A percentile compares a stretch with the other conserved stretches of the same genome.
Conservation (phyloP, 148 eudicot species). For the Diospyros lotus region DNA sequence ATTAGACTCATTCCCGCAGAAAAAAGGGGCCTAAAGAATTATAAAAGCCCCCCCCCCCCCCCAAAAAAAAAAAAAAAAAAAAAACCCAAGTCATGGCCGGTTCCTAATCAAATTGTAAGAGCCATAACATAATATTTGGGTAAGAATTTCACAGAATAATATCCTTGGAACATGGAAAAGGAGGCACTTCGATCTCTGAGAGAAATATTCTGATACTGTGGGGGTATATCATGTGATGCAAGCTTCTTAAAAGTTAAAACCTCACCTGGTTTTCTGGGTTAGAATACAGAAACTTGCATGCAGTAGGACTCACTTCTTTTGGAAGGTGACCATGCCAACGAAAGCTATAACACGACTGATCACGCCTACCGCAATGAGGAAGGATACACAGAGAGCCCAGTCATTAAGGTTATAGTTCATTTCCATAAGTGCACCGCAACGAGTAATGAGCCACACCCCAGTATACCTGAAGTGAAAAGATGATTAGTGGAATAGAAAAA, state of each 20-base stretch:
- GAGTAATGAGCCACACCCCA: constrained; percentile 70
- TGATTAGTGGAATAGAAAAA: neutral
- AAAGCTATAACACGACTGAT: constrained; percentile 50
- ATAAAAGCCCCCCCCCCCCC: no score
- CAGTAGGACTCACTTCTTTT: constrained; percentile 30
- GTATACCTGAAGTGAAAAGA: constrained; percentile 40
- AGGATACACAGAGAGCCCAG: constrained; percentile 37
- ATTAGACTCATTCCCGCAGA: no score
- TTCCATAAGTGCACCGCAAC: constrained; percentile 46
- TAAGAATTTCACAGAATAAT: no score
- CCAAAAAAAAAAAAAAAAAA: no score
- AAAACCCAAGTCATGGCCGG: no score
- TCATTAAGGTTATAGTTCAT: constrained; percentile 34
- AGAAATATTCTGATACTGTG: neutral
- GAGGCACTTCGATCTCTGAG: no score
- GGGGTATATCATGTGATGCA: neutral
- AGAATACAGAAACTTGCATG: neutral
- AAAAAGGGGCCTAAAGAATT: no score
- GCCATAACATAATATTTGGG: no score
- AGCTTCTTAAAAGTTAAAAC: neutral
- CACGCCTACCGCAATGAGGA: constrained; percentile 37
- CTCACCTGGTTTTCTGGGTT: neutral
- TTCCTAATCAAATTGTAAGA: no score
- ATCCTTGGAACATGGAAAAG: no score
- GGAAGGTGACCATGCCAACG: constrained; percentile 40